phyloP scores from a whole-genome alignment of 192 early-diverging fungal genomes.

The Coemansia asiatica region DNA sequence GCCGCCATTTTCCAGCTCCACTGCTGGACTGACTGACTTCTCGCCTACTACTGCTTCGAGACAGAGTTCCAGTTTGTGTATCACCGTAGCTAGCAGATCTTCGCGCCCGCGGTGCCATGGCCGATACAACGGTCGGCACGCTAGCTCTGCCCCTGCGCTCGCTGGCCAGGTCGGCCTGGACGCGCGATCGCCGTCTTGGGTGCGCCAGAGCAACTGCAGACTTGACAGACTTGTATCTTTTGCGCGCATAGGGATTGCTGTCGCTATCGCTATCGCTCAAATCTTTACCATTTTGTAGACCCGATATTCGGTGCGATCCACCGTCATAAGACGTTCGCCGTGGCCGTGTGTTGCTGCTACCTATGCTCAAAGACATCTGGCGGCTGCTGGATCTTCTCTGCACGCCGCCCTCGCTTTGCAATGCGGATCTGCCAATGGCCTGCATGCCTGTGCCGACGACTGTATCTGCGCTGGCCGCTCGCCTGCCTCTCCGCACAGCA shows the following conservation, averaged over 20 bases:
- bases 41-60: not conserved
- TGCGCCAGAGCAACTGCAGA: constrained; percentile 44
- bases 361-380: not conserved
- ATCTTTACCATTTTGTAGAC: constrained; percentile 35
- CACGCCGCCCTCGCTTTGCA: not conserved
- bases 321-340: constrained; percentile 49
- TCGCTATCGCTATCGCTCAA: constrained; percentile 7
- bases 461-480: constrained; percentile 35
- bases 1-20: constrained; percentile 40
- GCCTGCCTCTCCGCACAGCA: constrained; percentile 21
- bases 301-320: constrained; percentile 11
- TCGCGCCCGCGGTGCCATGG: constrained; percentile 23
- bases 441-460: constrained; percentile 8
- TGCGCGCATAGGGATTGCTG: constrained; percentile 48
- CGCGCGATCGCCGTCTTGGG: constrained; percentile 18
- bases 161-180: not conserved
- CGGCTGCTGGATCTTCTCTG: not conserved
- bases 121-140: constrained; percentile 5
- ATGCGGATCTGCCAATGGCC: not conserved
- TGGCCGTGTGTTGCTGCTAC: constrained; percentile 6
- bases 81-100: constrained; percentile 39
- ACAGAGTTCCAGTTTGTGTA: not conserved
- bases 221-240: constrained; percentile 42
- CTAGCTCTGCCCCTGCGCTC: constrained; percentile 2
- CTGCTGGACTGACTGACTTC: not conserved